phyloP scores from a whole-genome alignment of 2,329 filamentous ascomycete genomes.

The Pseudonectria foliicola region DNA sequence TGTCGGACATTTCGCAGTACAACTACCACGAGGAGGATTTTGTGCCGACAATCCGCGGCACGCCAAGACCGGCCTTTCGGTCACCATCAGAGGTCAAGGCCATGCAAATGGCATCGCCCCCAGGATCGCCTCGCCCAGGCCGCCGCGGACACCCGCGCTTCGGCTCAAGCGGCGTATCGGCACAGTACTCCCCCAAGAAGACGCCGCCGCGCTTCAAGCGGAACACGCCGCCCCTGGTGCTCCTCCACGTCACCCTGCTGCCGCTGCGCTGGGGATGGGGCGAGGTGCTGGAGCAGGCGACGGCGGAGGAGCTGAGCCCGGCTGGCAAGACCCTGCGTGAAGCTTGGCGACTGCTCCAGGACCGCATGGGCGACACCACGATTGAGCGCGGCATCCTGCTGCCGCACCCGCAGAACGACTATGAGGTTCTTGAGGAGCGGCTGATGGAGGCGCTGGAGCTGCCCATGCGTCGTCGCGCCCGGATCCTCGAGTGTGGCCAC shows the following conservation, averaged over 20 bases:
- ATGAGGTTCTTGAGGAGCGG: conserved; percentile 71
- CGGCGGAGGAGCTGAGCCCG: conserved; percentile 34
- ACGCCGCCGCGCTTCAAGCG: conserved; percentile 53
- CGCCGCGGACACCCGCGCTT: conserved; percentile 44
- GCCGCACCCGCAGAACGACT: conserved; percentile 72
- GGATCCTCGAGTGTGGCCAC: conserved; percentile 69
- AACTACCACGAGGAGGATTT: conserved; percentile 37
- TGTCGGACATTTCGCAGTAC: conserved; percentile 47
- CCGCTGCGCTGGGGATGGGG: conserved; percentile 62
- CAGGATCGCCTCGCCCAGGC: conserved; percentile 48
- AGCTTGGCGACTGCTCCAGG: conserved; percentile 60
- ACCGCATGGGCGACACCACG: conserved; percentile 65
- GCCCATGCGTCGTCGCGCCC: conserved; percentile 54
- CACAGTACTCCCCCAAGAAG: conserved; percentile 49
- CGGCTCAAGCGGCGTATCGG: conserved; percentile 45
- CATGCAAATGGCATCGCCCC: conserved; percentile 64
- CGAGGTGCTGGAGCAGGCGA: conserved; percentile 42
- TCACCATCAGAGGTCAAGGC: conserved; percentile 63
- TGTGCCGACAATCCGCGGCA: conserved; percentile 48
- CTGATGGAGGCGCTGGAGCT: conserved; percentile 69
- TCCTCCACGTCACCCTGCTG: conserved; percentile 71
- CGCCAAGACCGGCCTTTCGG: conserved; percentile 57
- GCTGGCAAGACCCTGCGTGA: conserved; percentile 47
- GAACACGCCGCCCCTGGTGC: conserved; percentile 59
- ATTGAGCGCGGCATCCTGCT: conserved; percentile 67